A percentile compares a stretch with the other conserved stretches of the same genome.
These are phyloP conservation scores for Podila verticillata DNA, from an alignment of 192 early-diverging fungal species.

Conservation along the genomic window DNA sequence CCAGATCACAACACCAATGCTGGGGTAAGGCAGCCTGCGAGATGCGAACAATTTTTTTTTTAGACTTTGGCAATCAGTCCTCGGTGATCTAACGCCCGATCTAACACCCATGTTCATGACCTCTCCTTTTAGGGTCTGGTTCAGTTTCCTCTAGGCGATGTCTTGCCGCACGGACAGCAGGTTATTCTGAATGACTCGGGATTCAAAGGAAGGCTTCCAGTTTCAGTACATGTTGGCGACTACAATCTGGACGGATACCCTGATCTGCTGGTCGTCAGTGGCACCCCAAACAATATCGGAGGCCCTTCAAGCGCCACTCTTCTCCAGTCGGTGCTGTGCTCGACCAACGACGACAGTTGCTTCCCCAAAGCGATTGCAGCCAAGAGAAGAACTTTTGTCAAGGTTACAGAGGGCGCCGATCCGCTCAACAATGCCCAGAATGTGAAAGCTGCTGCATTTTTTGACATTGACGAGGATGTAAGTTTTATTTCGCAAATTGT, in stretches of 20 bases:
- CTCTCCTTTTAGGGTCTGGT: conserved; percentile 57
- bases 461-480: conserved; percentile 94
- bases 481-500: conserved; percentile 17
- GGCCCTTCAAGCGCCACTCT: conserved; percentile 66
- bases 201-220: conserved; percentile 65
- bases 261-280: conserved; percentile 81
- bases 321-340: conserved; percentile 73
- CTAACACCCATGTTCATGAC: no score
- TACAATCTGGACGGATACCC: conserved; percentile 93
- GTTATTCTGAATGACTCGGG: conserved; percentile 52
- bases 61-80: neutral
- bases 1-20: conserved; percentile 45
- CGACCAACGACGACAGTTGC: conserved; percentile 50
- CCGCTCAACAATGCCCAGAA: conserved; percentile 59
- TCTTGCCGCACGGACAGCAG: conserved; percentile 61
- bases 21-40: conserved; percentile 31
- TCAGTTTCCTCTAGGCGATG: conserved; percentile 46
- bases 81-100: neutral
- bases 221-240: conserved; percentile 73
- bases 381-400: conserved; percentile 67
- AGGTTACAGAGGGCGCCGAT: conserved; percentile 73
- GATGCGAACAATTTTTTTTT: no score
- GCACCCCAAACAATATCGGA: conserved; percentile 40
- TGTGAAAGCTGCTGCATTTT: conserved; percentile 75
- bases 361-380: conserved; percentile 50